Evolutionary conservation across 371 early-diverging fungal species (phyloP).

Genomic region (Apophysomyces trapeziformis): DNA sequence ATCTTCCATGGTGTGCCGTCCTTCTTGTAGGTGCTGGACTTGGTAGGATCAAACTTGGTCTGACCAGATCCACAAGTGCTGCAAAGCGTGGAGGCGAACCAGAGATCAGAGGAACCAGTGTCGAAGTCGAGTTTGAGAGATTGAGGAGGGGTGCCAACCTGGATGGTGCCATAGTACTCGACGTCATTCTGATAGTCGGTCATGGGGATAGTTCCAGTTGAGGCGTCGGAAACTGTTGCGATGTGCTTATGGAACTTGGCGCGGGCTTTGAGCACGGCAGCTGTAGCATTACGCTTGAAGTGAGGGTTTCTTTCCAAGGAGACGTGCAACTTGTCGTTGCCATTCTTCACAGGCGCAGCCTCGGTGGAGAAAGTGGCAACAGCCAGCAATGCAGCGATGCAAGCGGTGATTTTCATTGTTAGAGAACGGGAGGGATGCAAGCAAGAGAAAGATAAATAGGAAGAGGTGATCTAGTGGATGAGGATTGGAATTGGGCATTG

Average conservation of each 20-base stretch:
- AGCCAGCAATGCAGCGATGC: conserved; percentile 14
- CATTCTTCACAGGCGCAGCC: conserved; percentile 9
- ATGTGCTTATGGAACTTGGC: conserved; percentile 11
- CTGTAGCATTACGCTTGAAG: conserved; percentile 20
- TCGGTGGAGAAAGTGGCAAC: conserved; percentile 11
- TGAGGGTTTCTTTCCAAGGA: conserved; percentile 13
- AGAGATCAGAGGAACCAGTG: conserved; percentile 74
- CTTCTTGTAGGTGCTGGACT: conserved; percentile 44
- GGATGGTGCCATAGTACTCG: conserved; percentile 78
- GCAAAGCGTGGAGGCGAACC: conserved; percentile 33
- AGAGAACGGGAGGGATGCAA: not conserved
- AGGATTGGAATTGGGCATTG: not conserved
- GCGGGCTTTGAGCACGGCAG: conserved; percentile 16
- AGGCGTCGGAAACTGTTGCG: not conserved
- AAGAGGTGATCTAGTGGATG: conserved; percentile 3
- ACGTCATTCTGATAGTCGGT: conserved; percentile 37
- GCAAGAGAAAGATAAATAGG: not conserved
- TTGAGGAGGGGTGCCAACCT: conserved; percentile 83
- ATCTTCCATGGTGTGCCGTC: conserved; percentile 45
- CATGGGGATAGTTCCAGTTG: conserved; percentile 19
- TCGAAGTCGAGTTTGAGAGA: conserved; percentile 83
- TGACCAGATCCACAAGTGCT: conserved; percentile 25
- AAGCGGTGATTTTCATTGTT: conserved; percentile 12
- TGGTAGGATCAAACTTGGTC: conserved; percentile 33
- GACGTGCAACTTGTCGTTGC: not conserved